phyloP scores from a whole-genome alignment of 164 flowering plant genomes.

The Magnolia officinalis region DNA sequence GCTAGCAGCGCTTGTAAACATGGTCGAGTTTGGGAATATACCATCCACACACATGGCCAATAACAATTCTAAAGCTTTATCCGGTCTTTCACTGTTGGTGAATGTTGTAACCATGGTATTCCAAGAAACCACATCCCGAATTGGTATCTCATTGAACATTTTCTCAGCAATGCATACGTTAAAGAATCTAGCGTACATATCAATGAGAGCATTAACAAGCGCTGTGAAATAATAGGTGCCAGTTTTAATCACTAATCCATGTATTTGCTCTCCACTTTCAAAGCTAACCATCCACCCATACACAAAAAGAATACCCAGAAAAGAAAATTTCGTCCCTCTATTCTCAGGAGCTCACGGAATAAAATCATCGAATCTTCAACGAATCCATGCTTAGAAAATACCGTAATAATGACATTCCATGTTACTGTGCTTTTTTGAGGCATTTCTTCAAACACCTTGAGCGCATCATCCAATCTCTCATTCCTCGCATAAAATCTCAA shows the following conservation, averaged over 20 bases:
- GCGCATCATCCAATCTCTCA: conserved; percentile 42
- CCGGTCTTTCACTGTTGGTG: conserved; percentile 35
- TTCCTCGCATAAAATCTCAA: conserved; percentile 56
- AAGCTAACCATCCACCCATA: conserved; percentile 9
- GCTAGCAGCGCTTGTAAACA: conserved; percentile 47
- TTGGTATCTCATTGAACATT: conserved; percentile 32
- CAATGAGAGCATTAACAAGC: conserved; percentile 51
- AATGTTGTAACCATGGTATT: conserved; percentile 54
- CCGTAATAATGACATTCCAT: conserved; percentile 59
- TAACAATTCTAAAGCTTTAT: conserved; percentile 44
- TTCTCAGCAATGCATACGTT: conserved; percentile 34
- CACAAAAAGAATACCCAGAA: conserved; percentile 55
- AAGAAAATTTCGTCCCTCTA: conserved; percentile 29
- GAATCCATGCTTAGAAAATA: conserved; percentile 41
- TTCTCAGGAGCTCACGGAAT: conserved; percentile 52
- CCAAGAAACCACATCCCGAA: conserved; percentile 64
- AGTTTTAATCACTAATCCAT: conserved; percentile 12
- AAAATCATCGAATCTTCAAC: conserved; percentile 34
- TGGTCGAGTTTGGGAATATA: conserved; percentile 42
- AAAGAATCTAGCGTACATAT: conserved; percentile 52
- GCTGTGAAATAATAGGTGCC: conserved; percentile 32
- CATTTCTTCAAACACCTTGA: conserved; percentile 57
- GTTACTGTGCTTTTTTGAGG: conserved; percentile 58
- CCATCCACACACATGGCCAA: conserved; percentile 31
- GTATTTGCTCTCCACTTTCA: conserved; percentile 8